Percentiles rank a stretch among this genome's conserved stretches.
Conservation (phyloP, 83 land plant species). For the Picea mariana region DNA sequence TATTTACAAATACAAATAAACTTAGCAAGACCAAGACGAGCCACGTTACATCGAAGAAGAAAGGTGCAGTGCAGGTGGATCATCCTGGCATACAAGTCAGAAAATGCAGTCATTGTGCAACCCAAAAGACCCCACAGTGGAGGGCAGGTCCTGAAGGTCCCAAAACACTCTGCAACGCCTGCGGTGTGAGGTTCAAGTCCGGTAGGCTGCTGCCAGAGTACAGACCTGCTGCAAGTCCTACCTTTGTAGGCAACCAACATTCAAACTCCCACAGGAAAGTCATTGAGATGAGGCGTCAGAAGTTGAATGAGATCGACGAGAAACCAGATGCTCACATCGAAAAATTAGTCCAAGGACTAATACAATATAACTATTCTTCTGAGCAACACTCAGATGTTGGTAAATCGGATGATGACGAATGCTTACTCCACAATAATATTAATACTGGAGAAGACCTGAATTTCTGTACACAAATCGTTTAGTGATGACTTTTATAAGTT, state of each 20-base stretch:
- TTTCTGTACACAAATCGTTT: not conserved
- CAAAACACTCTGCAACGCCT: constrained; percentile 57
- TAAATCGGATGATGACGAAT: not conserved
- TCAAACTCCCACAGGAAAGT: constrained; percentile 17
- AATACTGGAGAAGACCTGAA: not conserved
- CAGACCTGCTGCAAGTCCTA: constrained; percentile 58
- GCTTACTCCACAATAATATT: not conserved
- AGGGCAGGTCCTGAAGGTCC: constrained; percentile 66
- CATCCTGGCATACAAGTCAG: constrained; percentile 11
- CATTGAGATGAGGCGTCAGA: constrained; percentile 5
- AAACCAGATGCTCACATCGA: not conserved
- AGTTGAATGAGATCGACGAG: not conserved
- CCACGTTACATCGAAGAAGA: not conserved
- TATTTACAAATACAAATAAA: not conserved
- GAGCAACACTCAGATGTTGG: not conserved
- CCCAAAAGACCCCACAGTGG: constrained; percentile 63
- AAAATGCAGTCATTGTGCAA: constrained; percentile 57
- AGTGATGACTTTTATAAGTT: no score
- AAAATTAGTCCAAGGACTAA: not conserved
- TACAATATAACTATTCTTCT: not conserved
- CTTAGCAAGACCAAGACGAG: not conserved
- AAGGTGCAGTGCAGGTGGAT: constrained; percentile 6
- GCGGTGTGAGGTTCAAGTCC: constrained; percentile 59
- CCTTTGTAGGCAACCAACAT: constrained; percentile 19
- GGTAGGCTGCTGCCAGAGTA: constrained; percentile 61